A percentile compares a stretch with the other conserved stretches of the same genome.
These are phyloP conservation scores for Penicillium palitans DNA, from an alignment of 2,329 filamentous ascomycete genomes.

Conservation along the genomic window DNA sequence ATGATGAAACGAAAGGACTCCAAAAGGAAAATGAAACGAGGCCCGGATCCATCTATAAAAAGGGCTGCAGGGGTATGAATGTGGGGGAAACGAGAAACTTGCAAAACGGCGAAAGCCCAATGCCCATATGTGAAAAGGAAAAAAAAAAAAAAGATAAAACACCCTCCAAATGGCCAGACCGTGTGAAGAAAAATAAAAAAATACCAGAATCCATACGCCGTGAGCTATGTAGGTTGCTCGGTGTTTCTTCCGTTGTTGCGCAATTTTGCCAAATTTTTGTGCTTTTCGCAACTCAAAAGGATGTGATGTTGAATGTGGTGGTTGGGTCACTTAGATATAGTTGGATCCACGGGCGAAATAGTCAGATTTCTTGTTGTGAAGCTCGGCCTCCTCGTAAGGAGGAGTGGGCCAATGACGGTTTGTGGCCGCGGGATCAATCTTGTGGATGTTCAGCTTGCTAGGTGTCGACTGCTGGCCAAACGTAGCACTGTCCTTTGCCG, in stretches of 20 bases:
- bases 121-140: conserved; percentile 24
- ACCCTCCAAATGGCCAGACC: conserved; percentile 23
- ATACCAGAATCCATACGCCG: conserved; percentile 36
- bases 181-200: conserved; percentile 21
- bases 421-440: conserved; percentile 51
- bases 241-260: conserved; percentile 23
- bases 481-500: conserved; percentile 76
- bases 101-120: conserved; percentile 22
- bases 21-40: conserved; percentile 35
- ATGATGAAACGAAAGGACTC: conserved; percentile 26
- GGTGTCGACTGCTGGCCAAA: conserved; percentile 62
- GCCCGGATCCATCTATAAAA: conserved; percentile 40
- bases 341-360: conserved; percentile 68
- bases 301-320: conserved; percentile 17
- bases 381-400: conserved; percentile 90
- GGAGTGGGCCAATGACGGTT: conserved; percentile 88
- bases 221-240: conserved; percentile 23
- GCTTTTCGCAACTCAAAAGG: conserved; percentile 15
- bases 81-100: conserved; percentile 20
- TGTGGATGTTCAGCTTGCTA: conserved; percentile 65
- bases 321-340: conserved; percentile 33
- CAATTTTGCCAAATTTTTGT: conserved; percentile 27
- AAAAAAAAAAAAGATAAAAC: conserved; percentile 12
- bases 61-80: conserved; percentile 43
- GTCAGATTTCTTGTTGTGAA: conserved; percentile 79